A percentile compares a stretch with the other conserved stretches of the same genome.
These are phyloP conservation scores for Diaporthe australafricana DNA, from an alignment of 2,329 filamentous ascomycete species.

Conservation along the genomic window DNA sequence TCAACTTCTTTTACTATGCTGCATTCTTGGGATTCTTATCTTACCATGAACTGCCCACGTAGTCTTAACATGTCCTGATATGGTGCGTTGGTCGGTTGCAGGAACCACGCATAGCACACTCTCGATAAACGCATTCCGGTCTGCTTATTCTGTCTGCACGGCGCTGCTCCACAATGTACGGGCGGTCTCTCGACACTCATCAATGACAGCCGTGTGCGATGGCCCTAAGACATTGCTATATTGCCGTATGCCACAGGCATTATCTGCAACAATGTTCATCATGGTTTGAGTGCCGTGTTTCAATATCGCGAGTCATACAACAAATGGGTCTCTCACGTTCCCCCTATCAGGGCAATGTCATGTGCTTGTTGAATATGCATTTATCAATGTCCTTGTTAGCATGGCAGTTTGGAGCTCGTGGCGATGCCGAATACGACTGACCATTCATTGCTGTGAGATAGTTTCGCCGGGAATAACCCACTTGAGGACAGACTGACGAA, in stretches of 20 bases:
- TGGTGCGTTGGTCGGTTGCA: neutral
- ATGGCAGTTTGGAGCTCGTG: neutral
- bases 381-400: neutral
- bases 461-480: too few species aligned
- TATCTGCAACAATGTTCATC: neutral
- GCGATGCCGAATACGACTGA: neutral
- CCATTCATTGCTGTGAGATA: neutral
- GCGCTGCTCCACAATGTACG: neutral
- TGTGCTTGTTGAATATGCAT: neutral
- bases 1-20: neutral
- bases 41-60: constrained; percentile 23
- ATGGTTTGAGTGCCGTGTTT: neutral
- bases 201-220: neutral
- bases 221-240: neutral
- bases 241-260: neutral
- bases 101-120: neutral
- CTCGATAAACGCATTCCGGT: too few species aligned
- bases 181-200: neutral
- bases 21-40: neutral
- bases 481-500: neutral
- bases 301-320: constrained; percentile 10
- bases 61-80: neutral
- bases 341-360: neutral
- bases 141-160: neutral
- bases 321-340: neutral